A percentile compares a stretch with the other conserved stretches of the same genome.
phyloP scores from a whole-genome alignment of 2,329 filamentous ascomycete genomes.

The Aureobasidium sp. region DNA sequence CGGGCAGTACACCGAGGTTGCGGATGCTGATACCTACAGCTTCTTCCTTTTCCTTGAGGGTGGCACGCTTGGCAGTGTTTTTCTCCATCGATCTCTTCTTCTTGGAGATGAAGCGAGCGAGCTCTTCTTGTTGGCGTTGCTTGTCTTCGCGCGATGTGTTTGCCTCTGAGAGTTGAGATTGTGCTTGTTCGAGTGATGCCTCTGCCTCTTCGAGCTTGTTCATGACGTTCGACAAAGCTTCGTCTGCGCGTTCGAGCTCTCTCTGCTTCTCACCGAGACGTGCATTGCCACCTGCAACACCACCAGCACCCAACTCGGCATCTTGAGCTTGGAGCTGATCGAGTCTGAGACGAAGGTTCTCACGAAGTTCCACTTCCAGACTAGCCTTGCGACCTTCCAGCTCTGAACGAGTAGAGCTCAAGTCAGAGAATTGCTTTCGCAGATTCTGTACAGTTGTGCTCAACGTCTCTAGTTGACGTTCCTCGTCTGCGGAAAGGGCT shows the following conservation, averaged over 20 bases:
- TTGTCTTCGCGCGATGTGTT: conserved; percentile 56
- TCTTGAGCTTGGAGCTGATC: conserved; percentile 77
- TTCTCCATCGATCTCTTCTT: conserved; percentile 89
- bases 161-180: conserved; percentile 49
- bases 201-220: conserved; percentile 69
- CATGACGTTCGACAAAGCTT: conserved; percentile 60
- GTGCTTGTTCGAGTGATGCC: conserved; percentile 56
- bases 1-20: conserved; percentile 84
- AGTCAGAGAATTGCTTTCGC: conserved; percentile 66
- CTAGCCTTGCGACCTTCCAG: conserved; percentile 75
- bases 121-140: conserved; percentile 66
- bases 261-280: conserved; percentile 71
- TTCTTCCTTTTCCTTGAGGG: conserved; percentile 66
- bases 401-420: conserved; percentile 66
- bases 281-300: conserved; percentile 43
- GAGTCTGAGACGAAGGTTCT: conserved; percentile 78
- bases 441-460: conserved; percentile 64
- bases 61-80: conserved; percentile 79
- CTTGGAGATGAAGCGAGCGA: conserved; percentile 71
- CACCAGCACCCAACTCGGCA: conserved; percentile 52
- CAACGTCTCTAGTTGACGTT: conserved; percentile 67
- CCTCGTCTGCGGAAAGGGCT: conserved; percentile 73
- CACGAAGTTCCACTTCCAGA: conserved; percentile 79
- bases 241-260: conserved; percentile 72
- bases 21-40: conserved; percentile 86